Evolutionary conservation across 805 yeast species (phyloP), one percentile per base, ranked within the genome.

Genomic region (Torulaspora indica): DNA sequence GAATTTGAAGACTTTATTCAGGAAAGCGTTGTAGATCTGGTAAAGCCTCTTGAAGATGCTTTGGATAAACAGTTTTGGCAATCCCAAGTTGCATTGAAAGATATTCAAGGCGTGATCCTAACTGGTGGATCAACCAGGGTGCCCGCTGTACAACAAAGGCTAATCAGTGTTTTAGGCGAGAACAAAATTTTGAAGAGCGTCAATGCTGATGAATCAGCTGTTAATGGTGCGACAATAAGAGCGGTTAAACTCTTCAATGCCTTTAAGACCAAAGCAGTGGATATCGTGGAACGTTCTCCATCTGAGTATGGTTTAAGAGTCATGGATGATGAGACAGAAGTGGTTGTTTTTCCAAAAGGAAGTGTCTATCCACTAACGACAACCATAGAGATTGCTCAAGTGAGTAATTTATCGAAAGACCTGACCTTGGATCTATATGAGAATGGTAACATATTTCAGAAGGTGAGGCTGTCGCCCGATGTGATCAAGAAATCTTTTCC

Each of bases 201-300:
- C 35, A 93, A 93, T 64, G 93, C 98, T 0, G 98, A 93, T 66
- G 98, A 93, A 69, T 81, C 97, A 35, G 87, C 87, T 41, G 96
- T 87, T 10, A 73, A 86, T 55, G 98, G 98, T 39, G 79, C 95
- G 2, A 79, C 96, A n/a, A 69, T 85, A 30, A 76, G 89, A 52
- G 98, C 93, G 15, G 83, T 88, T 32, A 73, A 79, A 38, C 69
- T 87, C 30, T 78, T 88, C n/a, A 75, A 79, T 31, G 75, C 80
- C 55, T 82, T 80, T 63, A 78, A 81, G 53, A 73, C 85, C 5
- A 78, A 78, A 54, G 59, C 62, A 8, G 73, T 87, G 38, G 66
- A 70, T 18, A 71, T 87, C 3, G 57, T 74, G 25, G 95, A 86
- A 44, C 74, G 74, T 43, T 63, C 81, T 0, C 57, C 74, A 33